Conservation (phyloP, 345 rosid genomes). For the Populus alba region DNA sequence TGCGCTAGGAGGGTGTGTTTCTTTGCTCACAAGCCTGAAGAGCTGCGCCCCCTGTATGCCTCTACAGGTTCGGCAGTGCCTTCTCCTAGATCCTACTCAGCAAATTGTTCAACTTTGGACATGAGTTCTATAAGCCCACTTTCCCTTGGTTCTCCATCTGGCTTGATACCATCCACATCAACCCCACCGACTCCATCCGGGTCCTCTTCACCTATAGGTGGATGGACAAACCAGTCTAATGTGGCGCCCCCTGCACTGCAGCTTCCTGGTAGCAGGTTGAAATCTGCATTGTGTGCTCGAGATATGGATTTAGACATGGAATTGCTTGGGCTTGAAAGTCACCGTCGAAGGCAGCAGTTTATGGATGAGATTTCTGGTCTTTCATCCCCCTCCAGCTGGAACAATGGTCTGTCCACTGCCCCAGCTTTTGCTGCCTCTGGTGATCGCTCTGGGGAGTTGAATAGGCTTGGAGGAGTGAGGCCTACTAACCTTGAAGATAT, state of each 20-base stretch:
- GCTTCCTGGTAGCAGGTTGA: slow-evolving; percentile 80
- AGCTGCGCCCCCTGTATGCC: slow-evolving; percentile 78
- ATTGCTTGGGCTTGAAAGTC: slow-evolving; percentile 34
- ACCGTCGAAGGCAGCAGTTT: slow-evolving; percentile 36
- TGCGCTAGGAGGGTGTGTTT: slow-evolving; percentile 85
- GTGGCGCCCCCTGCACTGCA: slow-evolving; percentile 58
- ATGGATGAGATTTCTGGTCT: slow-evolving; percentile 55
- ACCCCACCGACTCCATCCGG: slow-evolving; percentile 73
- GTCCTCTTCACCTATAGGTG: slow-evolving; percentile 51
- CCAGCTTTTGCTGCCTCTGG: slow-evolving; percentile 42
- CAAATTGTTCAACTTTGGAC: slow-evolving; percentile 53
- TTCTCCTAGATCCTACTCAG: slow-evolving; percentile 64
- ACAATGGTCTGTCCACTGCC: slow-evolving; percentile 40
- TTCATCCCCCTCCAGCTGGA: slow-evolving; percentile 64
- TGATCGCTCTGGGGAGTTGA: slow-evolving; percentile 42
- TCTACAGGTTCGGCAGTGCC: slow-evolving; percentile 85
- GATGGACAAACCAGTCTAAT: slow-evolving; percentile 56
- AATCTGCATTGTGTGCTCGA: slow-evolving; percentile 56
- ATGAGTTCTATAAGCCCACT: slow-evolving; percentile 59
- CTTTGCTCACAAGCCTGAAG: slow-evolving; percentile 86
- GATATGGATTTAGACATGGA: slow-evolving; percentile 59
- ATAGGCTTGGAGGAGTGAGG: slow-evolving; percentile 56
- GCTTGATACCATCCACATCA: slow-evolving; percentile 45
- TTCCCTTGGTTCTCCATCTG: slow-evolving; percentile 55
- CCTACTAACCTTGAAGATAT: slow-evolving; percentile 65